Evolutionary conservation across 1,284 basidiomycete genomes (phyloP).

Genomic region (Cutaneotrichosporon cutaneum): DNA sequence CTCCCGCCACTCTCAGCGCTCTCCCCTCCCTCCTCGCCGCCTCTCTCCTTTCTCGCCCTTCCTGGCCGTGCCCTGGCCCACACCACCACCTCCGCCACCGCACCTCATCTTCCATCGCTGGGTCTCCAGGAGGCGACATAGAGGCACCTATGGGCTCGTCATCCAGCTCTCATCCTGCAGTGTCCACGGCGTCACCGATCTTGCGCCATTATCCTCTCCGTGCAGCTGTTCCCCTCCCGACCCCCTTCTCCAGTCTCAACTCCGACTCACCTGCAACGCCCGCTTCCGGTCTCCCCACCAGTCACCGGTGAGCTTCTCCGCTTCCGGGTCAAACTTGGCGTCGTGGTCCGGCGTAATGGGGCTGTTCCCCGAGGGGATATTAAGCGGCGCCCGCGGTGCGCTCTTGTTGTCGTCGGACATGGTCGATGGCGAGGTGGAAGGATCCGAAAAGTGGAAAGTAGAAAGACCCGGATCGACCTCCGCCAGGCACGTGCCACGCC

Average conservation of each 20-base stretch:
- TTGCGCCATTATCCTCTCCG: neutral
- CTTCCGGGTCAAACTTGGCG: slow-evolving; percentile 9
- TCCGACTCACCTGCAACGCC: slow-evolving; percentile 31
- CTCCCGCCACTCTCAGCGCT: neutral
- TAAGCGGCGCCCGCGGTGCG: slow-evolving; percentile 19
- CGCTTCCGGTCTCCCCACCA: slow-evolving; percentile 27
- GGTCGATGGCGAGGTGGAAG: neutral
- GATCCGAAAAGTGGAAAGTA: slow-evolving; percentile 2
- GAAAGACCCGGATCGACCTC: slow-evolving; percentile 1
- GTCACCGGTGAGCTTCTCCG: slow-evolving; percentile 30
- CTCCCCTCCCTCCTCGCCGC: neutral
- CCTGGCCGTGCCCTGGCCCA: neutral
- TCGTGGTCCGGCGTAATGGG: slow-evolving; percentile 26
- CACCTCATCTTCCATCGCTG: no score
- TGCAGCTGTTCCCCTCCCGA: no score
- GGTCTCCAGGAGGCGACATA: no score
- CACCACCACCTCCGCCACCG: no score
- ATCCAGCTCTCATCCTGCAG: no score
- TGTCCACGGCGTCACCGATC: no score
- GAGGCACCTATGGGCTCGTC: no score
- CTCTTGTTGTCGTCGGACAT: slow-evolving; percentile 19
- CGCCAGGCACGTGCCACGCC: slow-evolving; percentile 2
- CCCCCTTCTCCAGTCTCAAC: no score
- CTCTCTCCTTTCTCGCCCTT: neutral
- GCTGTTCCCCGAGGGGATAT: slow-evolving; percentile 38